These are phyloP conservation scores for Eucalyptus regnans DNA, from an alignment of 345 rosid genomes.

Conservation along the genomic window DNA sequence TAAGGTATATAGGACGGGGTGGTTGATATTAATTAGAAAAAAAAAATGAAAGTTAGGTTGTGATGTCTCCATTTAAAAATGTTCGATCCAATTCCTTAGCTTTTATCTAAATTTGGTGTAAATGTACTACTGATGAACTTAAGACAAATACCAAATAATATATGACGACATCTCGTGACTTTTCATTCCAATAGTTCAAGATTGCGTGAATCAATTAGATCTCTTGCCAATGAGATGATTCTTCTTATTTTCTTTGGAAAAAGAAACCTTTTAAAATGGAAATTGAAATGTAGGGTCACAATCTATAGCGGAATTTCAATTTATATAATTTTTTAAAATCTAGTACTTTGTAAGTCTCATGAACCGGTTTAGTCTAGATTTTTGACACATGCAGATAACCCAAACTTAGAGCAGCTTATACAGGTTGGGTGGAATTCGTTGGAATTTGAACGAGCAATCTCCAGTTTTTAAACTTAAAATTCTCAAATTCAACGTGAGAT, in stretches of 20 bases:
- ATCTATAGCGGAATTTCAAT: background rate
- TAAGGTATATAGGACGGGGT: background rate
- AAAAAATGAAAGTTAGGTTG: background rate
- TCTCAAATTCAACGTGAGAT: background rate
- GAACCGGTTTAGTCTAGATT: accelerated
- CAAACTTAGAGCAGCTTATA: background rate
- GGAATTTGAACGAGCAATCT: background rate
- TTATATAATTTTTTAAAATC: background rate
- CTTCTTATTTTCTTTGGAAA: background rate
- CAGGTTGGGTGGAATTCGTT: too few relatives aligned
- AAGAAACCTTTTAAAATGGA: background rate
- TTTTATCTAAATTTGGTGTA: background rate
- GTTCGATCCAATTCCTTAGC: background rate
- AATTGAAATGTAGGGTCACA: background rate
- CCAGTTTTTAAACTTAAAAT: background rate
- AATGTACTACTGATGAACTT: background rate
- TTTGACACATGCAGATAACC: background rate
- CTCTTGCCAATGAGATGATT: background rate
- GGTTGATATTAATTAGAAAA: background rate
- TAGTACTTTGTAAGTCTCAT: background rate
- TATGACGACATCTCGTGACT: background rate
- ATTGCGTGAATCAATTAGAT: background rate
- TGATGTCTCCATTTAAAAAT: background rate
- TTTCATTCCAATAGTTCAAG: background rate
- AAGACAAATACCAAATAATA: background rate